These are phyloP conservation scores for Asterochloris sp. DNA, from an alignment of 139 green algal species.

Conservation along the genomic window DNA sequence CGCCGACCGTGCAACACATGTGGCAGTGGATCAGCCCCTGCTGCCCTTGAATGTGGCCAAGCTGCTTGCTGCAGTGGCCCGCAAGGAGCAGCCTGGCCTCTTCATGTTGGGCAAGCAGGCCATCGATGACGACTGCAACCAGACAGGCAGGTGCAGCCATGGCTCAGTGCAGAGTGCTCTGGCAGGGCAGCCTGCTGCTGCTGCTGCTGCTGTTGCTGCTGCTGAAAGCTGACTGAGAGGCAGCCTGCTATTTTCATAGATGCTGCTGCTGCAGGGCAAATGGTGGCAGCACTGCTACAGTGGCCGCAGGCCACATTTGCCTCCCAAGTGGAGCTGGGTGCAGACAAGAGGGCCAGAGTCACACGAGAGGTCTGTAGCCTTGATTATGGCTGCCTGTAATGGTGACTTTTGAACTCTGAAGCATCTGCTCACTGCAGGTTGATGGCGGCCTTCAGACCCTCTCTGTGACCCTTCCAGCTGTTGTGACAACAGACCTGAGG, in stretches of 20 bases:
- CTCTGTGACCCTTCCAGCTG: conserved; percentile 68
- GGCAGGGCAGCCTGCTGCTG: not conserved
- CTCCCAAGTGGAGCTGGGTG: conserved; percentile 68
- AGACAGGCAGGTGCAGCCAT: conserved; percentile 53
- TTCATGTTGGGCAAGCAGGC: conserved; percentile 92
- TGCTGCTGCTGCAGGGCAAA: conserved; percentile 67
- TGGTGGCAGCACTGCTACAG: conserved; percentile 81
- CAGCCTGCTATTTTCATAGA: not conserved
- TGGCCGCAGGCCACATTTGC: conserved; percentile 95
- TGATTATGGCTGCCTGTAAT: not conserved
- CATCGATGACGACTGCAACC: conserved; percentile 91
- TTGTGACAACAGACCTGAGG: conserved; percentile 89
- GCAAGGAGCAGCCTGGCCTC: conserved; percentile 52
- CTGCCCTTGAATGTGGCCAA: conserved; percentile 80
- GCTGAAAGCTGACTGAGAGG: not conserved
- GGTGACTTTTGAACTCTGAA: too few relatives aligned
- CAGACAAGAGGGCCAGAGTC: conserved; percentile 26
- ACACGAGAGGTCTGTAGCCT: conserved; percentile 34
- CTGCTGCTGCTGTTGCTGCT: too few relatives aligned
- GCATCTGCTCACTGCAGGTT: conserved; percentile 50
- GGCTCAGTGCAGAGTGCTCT: not conserved
- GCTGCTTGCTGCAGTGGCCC: conserved; percentile 66
- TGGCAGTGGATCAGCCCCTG: conserved; percentile 48
- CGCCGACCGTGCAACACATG: conserved; percentile 79
- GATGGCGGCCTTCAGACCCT: conserved; percentile 82